Evolutionary conservation across 2,329 filamentous ascomycete genomes (phyloP), one percentile per base, ranked within the genome.

Genomic region (Claviceps sp.): DNA sequence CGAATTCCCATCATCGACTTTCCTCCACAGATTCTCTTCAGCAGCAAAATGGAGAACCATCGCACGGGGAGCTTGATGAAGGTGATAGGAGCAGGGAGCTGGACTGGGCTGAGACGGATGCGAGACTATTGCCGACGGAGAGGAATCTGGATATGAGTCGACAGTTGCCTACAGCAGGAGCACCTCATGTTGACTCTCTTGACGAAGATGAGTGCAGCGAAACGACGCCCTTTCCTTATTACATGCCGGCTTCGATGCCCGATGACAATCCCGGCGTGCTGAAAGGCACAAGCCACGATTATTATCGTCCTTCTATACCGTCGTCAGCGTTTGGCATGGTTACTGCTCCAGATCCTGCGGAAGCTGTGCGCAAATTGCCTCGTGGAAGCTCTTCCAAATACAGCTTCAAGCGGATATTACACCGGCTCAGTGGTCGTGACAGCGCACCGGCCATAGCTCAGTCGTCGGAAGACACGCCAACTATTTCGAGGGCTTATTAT

Each of bases 241-340:
- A 60, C 50, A 60, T 62, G 58, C 63, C 62, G 16, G 58, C 60
- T 44, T 56, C 58, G n/a, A 57, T 61, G 10, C 55, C 52, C 4
- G 59, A 63, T 51, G 60, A 63, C 34, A 61, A 64, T 19, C 59
- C 63, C 34, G 62, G 61, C 43, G 62, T 65, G 41, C 65, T 67
- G 44, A 62, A 58, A 51, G 68, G 65, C 40, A 65, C 62, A 41
- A 72, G 62, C 50, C 67, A 68, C 44, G 68, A 71, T 53, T 72
- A 72, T 54, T 72, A 72, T 56, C 69, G 67, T 48, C 63, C 66
- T 13, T 65, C 65, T 2, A 65, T 72, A 45, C 68, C 69, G 2
- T 69, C 68, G 2, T 66, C 68, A 50, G 68, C 67, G 5, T 70
- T 71, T 55, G 68, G 68, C 55, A 70, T 71, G 68, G 58, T 62